A percentile compares a stretch with the other conserved stretches of the same genome.
Conservation (phyloP, 2,329 filamentous ascomycete species). For the Madurella fahalii region DNA sequence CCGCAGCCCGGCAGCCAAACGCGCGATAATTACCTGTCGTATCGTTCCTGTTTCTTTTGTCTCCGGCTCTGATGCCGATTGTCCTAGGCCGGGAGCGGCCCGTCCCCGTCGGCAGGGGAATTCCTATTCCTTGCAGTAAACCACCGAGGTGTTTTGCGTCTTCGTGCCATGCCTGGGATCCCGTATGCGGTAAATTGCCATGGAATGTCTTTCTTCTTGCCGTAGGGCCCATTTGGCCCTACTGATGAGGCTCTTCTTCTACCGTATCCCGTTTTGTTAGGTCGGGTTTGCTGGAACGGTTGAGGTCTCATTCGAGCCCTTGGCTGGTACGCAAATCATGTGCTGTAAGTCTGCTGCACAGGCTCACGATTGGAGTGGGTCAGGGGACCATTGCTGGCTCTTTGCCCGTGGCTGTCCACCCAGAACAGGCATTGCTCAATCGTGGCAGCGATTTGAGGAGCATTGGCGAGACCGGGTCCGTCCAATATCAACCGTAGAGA, state of each 20-base stretch:
- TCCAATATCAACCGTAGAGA: too few species aligned
- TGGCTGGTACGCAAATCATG: background rate
- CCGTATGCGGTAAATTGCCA: background rate
- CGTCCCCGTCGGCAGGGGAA: constrained; percentile 17
- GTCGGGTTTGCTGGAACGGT: too few species aligned
- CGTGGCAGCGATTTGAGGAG: too few species aligned
- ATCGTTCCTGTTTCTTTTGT: constrained; percentile 1
- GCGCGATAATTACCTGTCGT: background rate
- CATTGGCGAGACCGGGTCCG: too few species aligned
- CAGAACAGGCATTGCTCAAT: too few species aligned
- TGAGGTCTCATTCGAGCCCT: background rate
- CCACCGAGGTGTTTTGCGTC: constrained; percentile 2
- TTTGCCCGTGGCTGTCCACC: too few species aligned
- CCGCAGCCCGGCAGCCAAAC: background rate
- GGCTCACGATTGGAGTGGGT: background rate
- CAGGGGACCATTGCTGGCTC: too few species aligned
- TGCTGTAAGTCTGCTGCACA: background rate
- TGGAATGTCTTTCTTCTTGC: background rate
- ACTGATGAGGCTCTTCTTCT: background rate
- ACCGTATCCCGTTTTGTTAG: background rate
- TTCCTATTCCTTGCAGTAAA: background rate
- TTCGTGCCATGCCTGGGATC: background rate
- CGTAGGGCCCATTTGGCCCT: too few species aligned
- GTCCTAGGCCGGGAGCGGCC: constrained; percentile 22
- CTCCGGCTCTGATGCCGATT: background rate